These are phyloP conservation scores for Lactarius pseudohatsudake DNA, from an alignment of 768 basidiomycete genomes.

Conservation along the genomic window DNA sequence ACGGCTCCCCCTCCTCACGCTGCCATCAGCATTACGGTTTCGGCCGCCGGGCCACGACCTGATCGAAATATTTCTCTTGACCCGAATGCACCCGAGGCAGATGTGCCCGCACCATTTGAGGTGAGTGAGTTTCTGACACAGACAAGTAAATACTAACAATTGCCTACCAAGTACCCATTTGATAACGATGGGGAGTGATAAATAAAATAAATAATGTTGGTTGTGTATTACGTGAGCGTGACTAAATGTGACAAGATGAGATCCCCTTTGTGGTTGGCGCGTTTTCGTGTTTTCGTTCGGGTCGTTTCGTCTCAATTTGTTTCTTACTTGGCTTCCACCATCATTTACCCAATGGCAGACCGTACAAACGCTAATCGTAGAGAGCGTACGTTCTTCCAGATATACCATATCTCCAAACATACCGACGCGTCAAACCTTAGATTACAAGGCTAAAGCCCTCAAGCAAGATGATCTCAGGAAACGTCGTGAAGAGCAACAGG, in stretches of 20 bases:
- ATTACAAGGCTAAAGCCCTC: slow-evolving; percentile 88
- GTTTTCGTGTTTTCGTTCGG: slow-evolving; percentile 24
- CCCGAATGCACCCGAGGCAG: slow-evolving; percentile 69
- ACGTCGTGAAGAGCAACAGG: slow-evolving; percentile 97
- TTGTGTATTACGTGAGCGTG: slow-evolving; percentile 20
- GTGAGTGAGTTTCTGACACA: slow-evolving; percentile 45
- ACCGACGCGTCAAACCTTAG: slow-evolving; percentile 48
- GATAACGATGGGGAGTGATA: slow-evolving; percentile 61
- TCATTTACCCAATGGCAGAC: slow-evolving; percentile 21
- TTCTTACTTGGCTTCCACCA: slow-evolving; percentile 18
- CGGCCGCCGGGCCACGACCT: slow-evolving; percentile 32
- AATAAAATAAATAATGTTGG: slow-evolving; percentile 7
- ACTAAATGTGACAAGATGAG: slow-evolving; percentile 17
- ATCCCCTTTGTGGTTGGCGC: slow-evolving; percentile 14
- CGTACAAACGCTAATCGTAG: slow-evolving; percentile 28
- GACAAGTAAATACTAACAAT: slow-evolving; percentile 18
- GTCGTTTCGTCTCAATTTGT: slow-evolving; percentile 13
- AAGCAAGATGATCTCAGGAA: slow-evolving; percentile 93
- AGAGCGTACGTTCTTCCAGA: slow-evolving; percentile 23
- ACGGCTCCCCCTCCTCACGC: slow-evolving; percentile 34
- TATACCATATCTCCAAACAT: slow-evolving; percentile 22
- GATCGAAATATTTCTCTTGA: slow-evolving; percentile 62
- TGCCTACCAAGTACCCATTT: slow-evolving; percentile 72
- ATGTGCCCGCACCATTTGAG: slow-evolving; percentile 81
- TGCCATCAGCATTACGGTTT: slow-evolving; percentile 30